Evolutionary conservation across 169 alveolate genomes (phyloP), one percentile per base, ranked within the genome.

Genomic region (Babesia divergens): DNA sequence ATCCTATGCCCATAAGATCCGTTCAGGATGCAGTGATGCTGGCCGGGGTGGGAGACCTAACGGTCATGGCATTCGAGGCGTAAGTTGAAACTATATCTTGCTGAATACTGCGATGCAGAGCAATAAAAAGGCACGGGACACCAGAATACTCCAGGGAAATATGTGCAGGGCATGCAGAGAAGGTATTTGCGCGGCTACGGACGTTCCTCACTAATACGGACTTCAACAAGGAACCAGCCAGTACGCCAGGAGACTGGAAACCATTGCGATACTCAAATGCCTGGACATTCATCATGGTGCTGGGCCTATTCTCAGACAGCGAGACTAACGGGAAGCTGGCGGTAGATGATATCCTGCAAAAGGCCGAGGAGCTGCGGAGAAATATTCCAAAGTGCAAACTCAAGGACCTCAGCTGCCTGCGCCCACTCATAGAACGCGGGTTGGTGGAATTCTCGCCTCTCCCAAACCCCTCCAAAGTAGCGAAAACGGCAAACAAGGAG

Each of bases 1-100:
- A 87, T 51, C 92, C 92, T 14, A 38, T 83, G 46, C 92, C 92
- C 22, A 76, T 87, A 43, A 47, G 55, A 26, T 60, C 49, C 62
- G 20, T 77, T 29, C 67, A 65, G 3, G 90, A 83, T 29, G 88
- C 87, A 7, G 55, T 35, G 53, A 79, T 37, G 47, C 38, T 87
- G 42, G 74, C 84, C 26, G 92, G 92, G 34, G 84, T 87, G 20
- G 92, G 92, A 6, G 70, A 40, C n/a, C 43, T 49, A 18, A 51
- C 65, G 22, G 20, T 52, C 49, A 67, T 44, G 34, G 38, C 13
- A 37, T 44, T 77, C n/a, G 62, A 67, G 22, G 38, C 31, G 86
- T 77, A 69, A 14, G 69, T 67, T n/a, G 9, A 2, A n/a, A 4
- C 32, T 7, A 20, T 13, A 16, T 13, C 13, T 24, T 13, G 18